Evolutionary conservation across 139 green algal genomes (phyloP).

Genomic region (Coelastrella sp.): DNA sequence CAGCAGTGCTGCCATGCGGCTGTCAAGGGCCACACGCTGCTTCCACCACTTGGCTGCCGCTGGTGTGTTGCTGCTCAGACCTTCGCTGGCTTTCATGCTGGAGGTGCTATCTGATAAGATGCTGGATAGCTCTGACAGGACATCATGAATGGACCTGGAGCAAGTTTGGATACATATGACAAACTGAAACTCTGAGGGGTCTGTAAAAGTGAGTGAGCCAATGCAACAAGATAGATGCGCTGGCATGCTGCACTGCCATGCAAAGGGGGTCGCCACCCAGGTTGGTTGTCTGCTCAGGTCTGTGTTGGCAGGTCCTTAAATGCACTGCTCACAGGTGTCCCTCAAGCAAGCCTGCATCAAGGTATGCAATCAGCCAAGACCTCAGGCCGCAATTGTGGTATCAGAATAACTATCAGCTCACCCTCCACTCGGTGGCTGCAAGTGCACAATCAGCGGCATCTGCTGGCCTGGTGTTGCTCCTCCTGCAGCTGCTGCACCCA

Average conservation of each 20-base stretch:
- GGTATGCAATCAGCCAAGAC: too few species aligned
- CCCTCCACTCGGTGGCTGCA: conserved; percentile 24
- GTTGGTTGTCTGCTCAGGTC: too few species aligned
- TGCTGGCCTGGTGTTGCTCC: not conserved
- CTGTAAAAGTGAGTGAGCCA: too few species aligned
- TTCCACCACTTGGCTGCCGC: conserved; percentile 63
- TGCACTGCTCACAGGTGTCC: too few species aligned
- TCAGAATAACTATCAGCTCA: not conserved
- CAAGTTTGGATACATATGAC: not conserved
- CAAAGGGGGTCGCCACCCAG: too few species aligned
- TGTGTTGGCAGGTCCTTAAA: too few species aligned
- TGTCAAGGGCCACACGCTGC: conserved; percentile 71
- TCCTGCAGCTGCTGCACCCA: not conserved
- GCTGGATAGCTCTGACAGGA: conserved; percentile 54
- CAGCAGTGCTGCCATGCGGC: conserved; percentile 66
- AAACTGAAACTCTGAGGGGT: too few species aligned
- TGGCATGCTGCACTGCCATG: too few species aligned
- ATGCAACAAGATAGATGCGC: not conserved
- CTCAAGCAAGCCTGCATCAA: too few species aligned
- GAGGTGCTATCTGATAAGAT: conserved; percentile 69
- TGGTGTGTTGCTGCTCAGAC: conserved; percentile 23
- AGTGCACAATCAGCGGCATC: conserved; percentile 17
- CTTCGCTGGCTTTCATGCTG: conserved; percentile 69
- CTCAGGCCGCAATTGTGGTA: not conserved
- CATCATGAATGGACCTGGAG: not conserved